Evolutionary conservation across 805 yeast genomes (phyloP).

Genomic region (Metschnikowia gelsemii): DNA sequence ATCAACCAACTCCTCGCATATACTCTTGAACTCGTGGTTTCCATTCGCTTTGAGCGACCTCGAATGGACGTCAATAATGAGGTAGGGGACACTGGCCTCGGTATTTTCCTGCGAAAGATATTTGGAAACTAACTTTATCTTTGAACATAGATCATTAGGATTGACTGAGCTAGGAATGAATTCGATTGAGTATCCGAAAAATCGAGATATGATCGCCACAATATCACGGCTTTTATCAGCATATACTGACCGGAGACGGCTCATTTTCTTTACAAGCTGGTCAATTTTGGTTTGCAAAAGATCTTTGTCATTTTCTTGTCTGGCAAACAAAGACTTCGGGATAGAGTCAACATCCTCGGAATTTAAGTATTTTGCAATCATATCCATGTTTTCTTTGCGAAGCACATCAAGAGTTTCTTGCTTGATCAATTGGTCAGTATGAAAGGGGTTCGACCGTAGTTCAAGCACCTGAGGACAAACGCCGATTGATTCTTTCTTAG

Average conservation of each 20-base stretch:
- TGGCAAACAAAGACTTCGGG: slow-evolving; percentile 63
- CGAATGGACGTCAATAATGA: slow-evolving; percentile 56
- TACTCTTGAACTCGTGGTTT: slow-evolving; percentile 33
- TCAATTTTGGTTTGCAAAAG: slow-evolving; percentile 47
- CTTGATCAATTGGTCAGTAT: slow-evolving; percentile 60
- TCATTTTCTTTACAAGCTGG: slow-evolving; percentile 50
- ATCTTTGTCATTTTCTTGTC: slow-evolving; percentile 54
- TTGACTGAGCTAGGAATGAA: slow-evolving; percentile 49
- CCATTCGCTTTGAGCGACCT: slow-evolving; percentile 56
- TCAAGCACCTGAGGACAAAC: slow-evolving; percentile 50
- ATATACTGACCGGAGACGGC: slow-evolving; percentile 57
- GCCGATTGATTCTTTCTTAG: slow-evolving; percentile 21
- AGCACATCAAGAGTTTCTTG: slow-evolving; percentile 50
- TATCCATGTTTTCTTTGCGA: slow-evolving; percentile 56
- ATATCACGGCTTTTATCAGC: slow-evolving; percentile 69
- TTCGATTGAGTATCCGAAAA: slow-evolving; percentile 74
- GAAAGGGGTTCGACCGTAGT: slow-evolving; percentile 63
- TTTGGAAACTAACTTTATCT: slow-evolving; percentile 54
- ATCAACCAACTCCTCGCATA: slow-evolving; percentile 51
- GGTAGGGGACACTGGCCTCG: slow-evolving; percentile 34
- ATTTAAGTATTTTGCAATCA: slow-evolving; percentile 36
- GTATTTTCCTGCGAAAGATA: slow-evolving; percentile 26
- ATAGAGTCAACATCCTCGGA: slow-evolving; percentile 32
- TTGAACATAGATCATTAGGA: slow-evolving; percentile 48
- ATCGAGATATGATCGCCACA: slow-evolving; percentile 60